Percentiles rank a stretch among this genome's conserved stretches.
Evolutionary conservation across 2,329 filamentous ascomycete species (phyloP).

Genomic region (Lasiodiplodia hormozganensis): DNA sequence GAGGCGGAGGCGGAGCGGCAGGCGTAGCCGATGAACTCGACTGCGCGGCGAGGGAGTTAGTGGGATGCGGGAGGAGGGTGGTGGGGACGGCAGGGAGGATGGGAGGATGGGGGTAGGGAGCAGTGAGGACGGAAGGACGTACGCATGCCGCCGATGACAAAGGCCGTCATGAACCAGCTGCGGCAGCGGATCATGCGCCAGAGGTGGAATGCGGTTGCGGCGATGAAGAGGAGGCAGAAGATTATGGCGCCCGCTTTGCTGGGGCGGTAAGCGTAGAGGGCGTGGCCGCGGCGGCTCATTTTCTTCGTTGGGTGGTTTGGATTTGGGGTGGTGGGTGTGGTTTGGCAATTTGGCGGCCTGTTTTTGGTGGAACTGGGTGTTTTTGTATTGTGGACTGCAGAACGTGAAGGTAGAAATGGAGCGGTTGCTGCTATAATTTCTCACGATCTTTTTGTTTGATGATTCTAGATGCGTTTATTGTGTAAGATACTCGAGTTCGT

Average conservation of each 20-base stretch:
- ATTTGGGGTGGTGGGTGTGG: too few species aligned
- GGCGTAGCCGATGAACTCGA: slow-evolving; percentile 60
- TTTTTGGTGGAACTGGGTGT: too few species aligned
- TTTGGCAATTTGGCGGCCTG: too few species aligned
- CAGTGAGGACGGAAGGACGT: background rate
- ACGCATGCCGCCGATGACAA: background rate
- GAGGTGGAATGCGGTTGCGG: background rate
- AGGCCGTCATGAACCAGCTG: slow-evolving; percentile 4
- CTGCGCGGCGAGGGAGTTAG: slow-evolving; percentile 39
- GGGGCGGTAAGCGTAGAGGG: slow-evolving; percentile 35
- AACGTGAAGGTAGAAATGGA: too few species aligned
- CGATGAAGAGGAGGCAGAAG: slow-evolving; percentile 32
- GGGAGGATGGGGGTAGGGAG: background rate
- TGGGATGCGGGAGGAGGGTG: background rate
- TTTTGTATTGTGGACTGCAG: too few species aligned
- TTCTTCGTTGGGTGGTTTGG: too few species aligned
- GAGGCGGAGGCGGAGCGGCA: slow-evolving; percentile 50
- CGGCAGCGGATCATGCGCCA: background rate
- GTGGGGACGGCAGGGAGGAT: background rate
- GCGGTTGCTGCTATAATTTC: too few species aligned
- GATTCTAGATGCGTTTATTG: too few species aligned
- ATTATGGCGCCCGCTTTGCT: slow-evolving; percentile 39
- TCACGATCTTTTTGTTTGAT: too few species aligned
- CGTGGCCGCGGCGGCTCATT: too few species aligned
- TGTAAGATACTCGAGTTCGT: too few species aligned